A percentile compares a stretch with the other conserved stretches of the same genome.
Conservation (phyloP, 805 yeast species). For the Candida palmyrensis region DNA sequence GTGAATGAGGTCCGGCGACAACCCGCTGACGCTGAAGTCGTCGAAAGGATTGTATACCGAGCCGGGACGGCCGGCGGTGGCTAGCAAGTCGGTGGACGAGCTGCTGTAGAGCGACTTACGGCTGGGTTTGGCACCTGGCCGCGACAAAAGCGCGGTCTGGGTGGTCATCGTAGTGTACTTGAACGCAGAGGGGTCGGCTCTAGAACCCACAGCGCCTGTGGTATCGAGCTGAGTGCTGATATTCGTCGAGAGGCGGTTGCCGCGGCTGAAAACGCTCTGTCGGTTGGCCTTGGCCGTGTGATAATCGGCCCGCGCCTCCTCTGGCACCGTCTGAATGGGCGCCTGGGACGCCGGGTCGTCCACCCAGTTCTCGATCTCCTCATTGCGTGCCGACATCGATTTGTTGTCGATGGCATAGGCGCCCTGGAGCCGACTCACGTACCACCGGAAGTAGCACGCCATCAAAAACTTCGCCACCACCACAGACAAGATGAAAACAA, state of each 20-base stretch:
- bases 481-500: conserved; percentile 79
- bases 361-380: conserved; percentile 81
- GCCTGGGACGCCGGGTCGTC: conserved; percentile 46
- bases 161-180: conserved; percentile 61
- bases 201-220: conserved; percentile 19
- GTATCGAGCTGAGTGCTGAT: background rate
- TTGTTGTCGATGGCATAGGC: conserved; percentile 58
- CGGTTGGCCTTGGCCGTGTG: conserved; percentile 30
- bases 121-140: conserved; percentile 1
- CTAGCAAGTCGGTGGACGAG: conserved; percentile 31
- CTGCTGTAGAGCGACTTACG: conserved; percentile 8
- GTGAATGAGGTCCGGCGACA: conserved; percentile 57
- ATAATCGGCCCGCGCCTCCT: conserved; percentile 47
- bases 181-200: conserved; percentile 29
- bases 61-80: conserved; percentile 14
- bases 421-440: conserved; percentile 69
- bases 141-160: conserved; percentile 42
- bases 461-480: conserved; percentile 72
- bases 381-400: conserved; percentile 57
- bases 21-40: conserved; percentile 33
- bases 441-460: conserved; percentile 90
- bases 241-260: conserved; percentile 24
- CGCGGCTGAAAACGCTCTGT: conserved; percentile 37
- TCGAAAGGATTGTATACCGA: conserved; percentile 30
- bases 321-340: conserved; percentile 45